These are phyloP conservation scores for Metarhizium humberi DNA, from an alignment of 2,329 filamentous ascomycete species.

Conservation along the genomic window DNA sequence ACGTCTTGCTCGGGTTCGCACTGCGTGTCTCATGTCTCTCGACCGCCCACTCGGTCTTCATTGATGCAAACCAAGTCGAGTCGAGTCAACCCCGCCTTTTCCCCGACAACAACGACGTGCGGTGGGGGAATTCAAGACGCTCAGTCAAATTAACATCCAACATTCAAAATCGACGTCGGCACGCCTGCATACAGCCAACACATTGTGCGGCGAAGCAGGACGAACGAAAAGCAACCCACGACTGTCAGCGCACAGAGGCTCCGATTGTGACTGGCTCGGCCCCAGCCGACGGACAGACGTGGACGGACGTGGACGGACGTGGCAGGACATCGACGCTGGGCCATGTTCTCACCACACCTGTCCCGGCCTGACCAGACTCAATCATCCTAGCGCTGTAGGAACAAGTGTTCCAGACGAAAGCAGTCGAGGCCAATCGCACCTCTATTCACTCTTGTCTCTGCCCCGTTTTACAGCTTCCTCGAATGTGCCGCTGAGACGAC, in stretches of 20 bases:
- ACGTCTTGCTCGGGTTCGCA: too few species aligned
- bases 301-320: not conserved
- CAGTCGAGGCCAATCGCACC: not conserved
- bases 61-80: not conserved
- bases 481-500: not conserved
- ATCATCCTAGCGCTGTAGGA: not conserved
- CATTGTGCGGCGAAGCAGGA: not conserved
- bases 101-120: not conserved
- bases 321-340: not conserved
- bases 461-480: not conserved
- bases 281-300: not conserved
- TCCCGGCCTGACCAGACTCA: not conserved
- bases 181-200: not conserved
- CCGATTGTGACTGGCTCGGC: not conserved
- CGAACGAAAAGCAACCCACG: not conserved
- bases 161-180: not conserved
- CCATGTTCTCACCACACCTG: not conserved
- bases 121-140: not conserved
- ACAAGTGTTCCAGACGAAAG: not conserved
- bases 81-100: not conserved
- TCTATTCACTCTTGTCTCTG: not conserved
- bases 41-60: too few species aligned
- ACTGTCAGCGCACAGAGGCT: not conserved
- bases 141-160: not conserved
- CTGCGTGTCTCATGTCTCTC: too few species aligned